Conservation (phyloP, 148 eudicot species). For the Heliosperma pusillum region DNA sequence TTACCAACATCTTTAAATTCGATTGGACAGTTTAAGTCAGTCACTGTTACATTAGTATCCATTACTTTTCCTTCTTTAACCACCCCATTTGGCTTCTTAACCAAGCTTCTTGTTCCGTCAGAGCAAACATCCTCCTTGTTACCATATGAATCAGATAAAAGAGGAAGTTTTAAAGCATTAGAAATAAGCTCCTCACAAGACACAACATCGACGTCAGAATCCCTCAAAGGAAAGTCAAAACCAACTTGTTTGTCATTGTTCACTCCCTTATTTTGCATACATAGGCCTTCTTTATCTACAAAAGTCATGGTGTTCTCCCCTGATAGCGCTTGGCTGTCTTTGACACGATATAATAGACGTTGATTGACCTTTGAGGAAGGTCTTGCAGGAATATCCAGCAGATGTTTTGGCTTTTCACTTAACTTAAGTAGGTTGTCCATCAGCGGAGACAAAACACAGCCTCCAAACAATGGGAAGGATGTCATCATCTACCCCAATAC, state of each 20-base stretch:
- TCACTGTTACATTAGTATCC: slow-evolving; percentile 25
- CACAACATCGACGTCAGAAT: slow-evolving; percentile 39
- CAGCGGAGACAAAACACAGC: slow-evolving; percentile 72
- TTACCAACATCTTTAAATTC: slow-evolving; percentile 31
- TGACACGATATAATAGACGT: slow-evolving; percentile 28
- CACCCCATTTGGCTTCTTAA: slow-evolving; percentile 39
- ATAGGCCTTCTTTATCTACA: slow-evolving; percentile 32
- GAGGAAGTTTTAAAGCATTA: slow-evolving; percentile 74
- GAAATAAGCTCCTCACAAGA: slow-evolving; percentile 66
- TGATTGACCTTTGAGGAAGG: slow-evolving; percentile 36
- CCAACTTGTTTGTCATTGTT: slow-evolving; percentile 18
- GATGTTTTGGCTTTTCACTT: slow-evolving; percentile 39
- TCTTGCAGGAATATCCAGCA: slow-evolving; percentile 31
- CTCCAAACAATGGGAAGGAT: slow-evolving; percentile 47
- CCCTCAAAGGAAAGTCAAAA: slow-evolving; percentile 31
- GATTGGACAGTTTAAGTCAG: slow-evolving; percentile 18
- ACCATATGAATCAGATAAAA: slow-evolving; percentile 45
- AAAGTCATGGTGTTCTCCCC: slow-evolving; percentile 34
- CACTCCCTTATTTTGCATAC: slow-evolving; percentile 33
- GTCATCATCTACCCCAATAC: slow-evolving; percentile 75
- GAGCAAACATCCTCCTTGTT: slow-evolving; percentile 25
- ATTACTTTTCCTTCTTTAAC: slow-evolving; percentile 29
- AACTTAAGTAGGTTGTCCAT: slow-evolving; percentile 46
- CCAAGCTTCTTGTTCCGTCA: slow-evolving; percentile 26
- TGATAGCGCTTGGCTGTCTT: slow-evolving; percentile 29